Conservation (phyloP, 1,284 basidiomycete genomes). For the Irpex sp. region DNA sequence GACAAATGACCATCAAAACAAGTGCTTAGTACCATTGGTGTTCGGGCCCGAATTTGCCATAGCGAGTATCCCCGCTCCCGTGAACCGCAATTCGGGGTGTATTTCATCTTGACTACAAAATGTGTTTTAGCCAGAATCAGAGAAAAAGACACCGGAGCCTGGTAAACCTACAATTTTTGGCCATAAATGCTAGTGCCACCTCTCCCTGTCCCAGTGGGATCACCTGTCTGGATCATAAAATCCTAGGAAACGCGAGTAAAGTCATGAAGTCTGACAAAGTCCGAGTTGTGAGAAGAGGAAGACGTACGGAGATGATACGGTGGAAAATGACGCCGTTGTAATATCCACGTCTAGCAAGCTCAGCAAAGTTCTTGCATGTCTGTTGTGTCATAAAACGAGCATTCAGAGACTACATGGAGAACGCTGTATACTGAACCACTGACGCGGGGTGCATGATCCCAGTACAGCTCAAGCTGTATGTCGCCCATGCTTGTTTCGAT, state of each 20-base stretch:
- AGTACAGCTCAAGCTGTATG: constrained; percentile 86
- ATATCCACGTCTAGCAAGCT: constrained; percentile 80
- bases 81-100: constrained; percentile 84
- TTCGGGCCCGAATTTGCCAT: constrained; percentile 97
- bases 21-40: constrained; percentile 68
- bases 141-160: not conserved
- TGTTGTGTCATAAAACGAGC: constrained; percentile 29
- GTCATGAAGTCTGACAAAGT: constrained; percentile 4
- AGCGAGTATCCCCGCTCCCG: constrained; percentile 92
- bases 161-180: constrained; percentile 70
- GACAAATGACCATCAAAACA: not conserved
- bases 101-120: constrained; percentile 76
- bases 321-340: constrained; percentile 89
- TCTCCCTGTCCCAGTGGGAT: constrained; percentile 92
- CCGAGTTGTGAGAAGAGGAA: constrained; percentile 12
- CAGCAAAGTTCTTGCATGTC: constrained; percentile 94
- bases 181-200: constrained; percentile 94
- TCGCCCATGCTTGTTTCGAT: constrained; percentile 88
- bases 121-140: not conserved
- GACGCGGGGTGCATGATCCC: constrained; percentile 86
- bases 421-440: constrained; percentile 17
- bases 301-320: constrained; percentile 77
- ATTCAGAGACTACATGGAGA: constrained; percentile 8
- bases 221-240: constrained; percentile 95
- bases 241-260: constrained; percentile 45